These are phyloP conservation scores for Dioscorea cayenensis DNA, from an alignment of 116 monocot genomes.

Conservation along the genomic window DNA sequence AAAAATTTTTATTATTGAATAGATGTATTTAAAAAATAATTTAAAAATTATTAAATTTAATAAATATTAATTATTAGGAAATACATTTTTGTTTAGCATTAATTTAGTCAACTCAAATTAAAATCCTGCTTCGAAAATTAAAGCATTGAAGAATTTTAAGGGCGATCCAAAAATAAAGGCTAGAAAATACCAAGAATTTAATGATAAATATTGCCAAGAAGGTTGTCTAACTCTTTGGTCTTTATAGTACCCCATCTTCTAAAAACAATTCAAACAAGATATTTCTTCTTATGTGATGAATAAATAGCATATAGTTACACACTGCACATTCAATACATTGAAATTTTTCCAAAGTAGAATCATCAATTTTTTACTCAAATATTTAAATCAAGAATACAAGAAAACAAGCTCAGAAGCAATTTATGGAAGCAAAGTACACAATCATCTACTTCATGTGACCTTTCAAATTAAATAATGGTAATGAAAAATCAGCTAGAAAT, in stretches of 20 bases:
- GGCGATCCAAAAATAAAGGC: not conserved
- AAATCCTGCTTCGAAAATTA: too few relatives aligned
- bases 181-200: slow-evolving; percentile 79
- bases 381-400: slow-evolving; percentile 68
- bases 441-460: not conserved
- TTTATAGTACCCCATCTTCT: slow-evolving; percentile 74
- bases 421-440: not conserved
- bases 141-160: not conserved
- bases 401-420: not conserved
- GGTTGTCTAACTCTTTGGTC: slow-evolving; percentile 87
- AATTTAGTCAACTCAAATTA: too few relatives aligned
- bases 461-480: not conserved
- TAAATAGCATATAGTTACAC: slow-evolving; percentile 19
- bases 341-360: slow-evolving; percentile 46
- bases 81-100: too few relatives aligned
- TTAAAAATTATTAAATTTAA: too few relatives aligned
- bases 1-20: too few relatives aligned
- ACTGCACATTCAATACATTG: slow-evolving; percentile 84
- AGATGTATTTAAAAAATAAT: too few relatives aligned
- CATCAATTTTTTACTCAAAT: slow-evolving; percentile 63
- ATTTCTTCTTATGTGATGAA: slow-evolving; percentile 14
- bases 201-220: slow-evolving; percentile 97
- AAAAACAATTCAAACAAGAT: slow-evolving; percentile 48
- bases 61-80: too few relatives aligned
- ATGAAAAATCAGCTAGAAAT: not conserved